Evolutionary conservation across 164 flowering plant species (phyloP), one percentile per base, ranked within the genome.

Genomic region (Nelumbo lutea): DNA sequence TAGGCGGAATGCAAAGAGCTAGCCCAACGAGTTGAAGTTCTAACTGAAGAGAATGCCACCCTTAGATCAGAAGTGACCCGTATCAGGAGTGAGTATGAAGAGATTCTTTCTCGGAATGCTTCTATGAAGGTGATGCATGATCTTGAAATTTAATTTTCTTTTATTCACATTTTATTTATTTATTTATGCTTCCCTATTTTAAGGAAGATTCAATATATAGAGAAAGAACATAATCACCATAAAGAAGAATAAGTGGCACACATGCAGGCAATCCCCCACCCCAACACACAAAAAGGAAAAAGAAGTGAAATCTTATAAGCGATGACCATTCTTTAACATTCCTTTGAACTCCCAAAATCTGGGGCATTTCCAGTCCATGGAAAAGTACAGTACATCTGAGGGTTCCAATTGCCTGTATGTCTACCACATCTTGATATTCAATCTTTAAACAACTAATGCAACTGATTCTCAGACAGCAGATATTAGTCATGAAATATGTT

Each of bases 1-100:
- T 79, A 93, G 98, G 97, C 95, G 5, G 97, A 91, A 80, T 93
- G 98, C 67, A 97, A 91, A 73, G 98, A 93, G 81, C 83, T 93
- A 73, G 93, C 95, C 52, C 89, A 86, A 77, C 89, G 90, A 55
- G 91, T 94, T 66, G 94, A 88, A 43, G 75, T 79, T 55, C 79
- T 93, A 63, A 87, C 85, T 76, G 96, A 90, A 69, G 97, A 93
- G 78, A 93, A 93, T 77, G 79, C 85, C 13, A 74, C 75, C 68
- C 95, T 91, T 38, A 83, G 86, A 68, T 78, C 88, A 68, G 95
- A 94, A 75, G 80, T 91, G 66, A 82, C 64, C 72, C 86, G 85
- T 61, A 78, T 91, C 51, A 84, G 82, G 84, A 84, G 85, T 60
- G 90, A 90, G 48, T 85, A 85, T 67, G 98, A 94, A 71, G 87